Percentiles rank a stretch among this genome's conserved stretches.
Conservation (phyloP, 371 early-diverging fungal species). For the Apophysomyces trapeziformis region DNA sequence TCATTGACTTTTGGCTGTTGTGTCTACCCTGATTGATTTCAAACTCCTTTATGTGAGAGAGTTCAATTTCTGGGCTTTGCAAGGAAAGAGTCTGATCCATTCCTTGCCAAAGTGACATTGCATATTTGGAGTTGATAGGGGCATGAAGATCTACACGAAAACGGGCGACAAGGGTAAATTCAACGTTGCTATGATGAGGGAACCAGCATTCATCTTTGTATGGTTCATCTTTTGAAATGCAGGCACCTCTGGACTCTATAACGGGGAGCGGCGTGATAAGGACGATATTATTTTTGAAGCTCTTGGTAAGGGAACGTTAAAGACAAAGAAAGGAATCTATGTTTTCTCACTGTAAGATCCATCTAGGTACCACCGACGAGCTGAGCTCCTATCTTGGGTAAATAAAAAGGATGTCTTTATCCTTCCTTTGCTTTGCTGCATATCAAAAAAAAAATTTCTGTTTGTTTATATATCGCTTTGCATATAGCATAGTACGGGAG, state of each 20-base stretch:
- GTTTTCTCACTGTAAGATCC: not conserved
- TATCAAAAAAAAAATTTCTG: no score
- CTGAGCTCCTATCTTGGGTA: slow-evolving; percentile 55
- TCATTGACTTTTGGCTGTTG: no score
- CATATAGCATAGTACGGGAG: slow-evolving; percentile 67
- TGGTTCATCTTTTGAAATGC: not conserved
- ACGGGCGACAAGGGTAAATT: slow-evolving; percentile 92
- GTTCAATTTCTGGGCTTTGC: no score
- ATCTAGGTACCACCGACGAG: slow-evolving; percentile 61
- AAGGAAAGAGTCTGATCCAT: no score
- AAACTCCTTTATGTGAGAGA: no score
- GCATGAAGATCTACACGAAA: slow-evolving; percentile 83
- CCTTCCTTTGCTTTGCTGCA: no score
- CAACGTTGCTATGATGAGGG: not conserved
- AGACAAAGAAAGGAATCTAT: no score
- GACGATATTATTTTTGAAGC: slow-evolving; percentile 91
- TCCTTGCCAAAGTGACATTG: not conserved
- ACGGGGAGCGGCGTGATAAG: slow-evolving; percentile 88
- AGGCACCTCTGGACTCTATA: slow-evolving; percentile 89
- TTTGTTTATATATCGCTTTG: no score
- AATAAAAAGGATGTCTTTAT: not conserved
- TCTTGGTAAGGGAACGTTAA: slow-evolving; percentile 59
- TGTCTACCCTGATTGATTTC: no score
- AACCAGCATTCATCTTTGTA: not conserved
- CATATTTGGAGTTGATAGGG: not conserved